phyloP scores from a whole-genome alignment of 352 stramenopile genomes.

The Globisporangium alternatum region DNA sequence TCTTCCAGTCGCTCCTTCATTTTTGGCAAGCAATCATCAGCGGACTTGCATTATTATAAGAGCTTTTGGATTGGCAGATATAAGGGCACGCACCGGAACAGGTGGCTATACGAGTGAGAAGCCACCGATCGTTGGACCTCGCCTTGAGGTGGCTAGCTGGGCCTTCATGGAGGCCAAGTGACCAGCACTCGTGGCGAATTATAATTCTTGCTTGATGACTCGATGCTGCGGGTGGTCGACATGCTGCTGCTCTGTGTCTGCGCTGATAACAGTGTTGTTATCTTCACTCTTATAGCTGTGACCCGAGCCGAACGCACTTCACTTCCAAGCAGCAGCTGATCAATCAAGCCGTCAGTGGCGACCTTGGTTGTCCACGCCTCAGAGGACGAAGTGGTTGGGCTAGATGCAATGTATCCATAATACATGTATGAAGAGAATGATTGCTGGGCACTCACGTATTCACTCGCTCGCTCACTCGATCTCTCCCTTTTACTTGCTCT shows the following conservation, averaged over 20 bases:
- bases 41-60: not conserved
- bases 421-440: not conserved
- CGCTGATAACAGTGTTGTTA: too few relatives aligned
- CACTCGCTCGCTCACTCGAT: not conserved
- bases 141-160: not conserved
- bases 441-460: not conserved
- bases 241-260: not conserved
- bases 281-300: too few relatives aligned
- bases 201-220: not conserved
- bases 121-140: not conserved
- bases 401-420: not conserved
- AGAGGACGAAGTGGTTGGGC: too few relatives aligned
- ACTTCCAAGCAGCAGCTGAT: too few relatives aligned
- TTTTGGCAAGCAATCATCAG: not conserved
- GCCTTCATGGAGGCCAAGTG: not conserved
- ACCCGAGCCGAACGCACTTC: too few relatives aligned
- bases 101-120: not conserved
- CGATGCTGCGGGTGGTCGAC: not conserved
- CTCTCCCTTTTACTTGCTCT: not conserved
- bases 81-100: not conserved
- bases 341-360: too few relatives aligned
- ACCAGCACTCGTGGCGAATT: not conserved
- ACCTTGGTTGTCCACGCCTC: too few relatives aligned
- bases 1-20: conserved; percentile 32
- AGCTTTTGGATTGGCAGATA: not conserved